These are phyloP conservation scores for Colletotrichum paranaense DNA, from an alignment of 2,329 filamentous ascomycete species.

Conservation along the genomic window DNA sequence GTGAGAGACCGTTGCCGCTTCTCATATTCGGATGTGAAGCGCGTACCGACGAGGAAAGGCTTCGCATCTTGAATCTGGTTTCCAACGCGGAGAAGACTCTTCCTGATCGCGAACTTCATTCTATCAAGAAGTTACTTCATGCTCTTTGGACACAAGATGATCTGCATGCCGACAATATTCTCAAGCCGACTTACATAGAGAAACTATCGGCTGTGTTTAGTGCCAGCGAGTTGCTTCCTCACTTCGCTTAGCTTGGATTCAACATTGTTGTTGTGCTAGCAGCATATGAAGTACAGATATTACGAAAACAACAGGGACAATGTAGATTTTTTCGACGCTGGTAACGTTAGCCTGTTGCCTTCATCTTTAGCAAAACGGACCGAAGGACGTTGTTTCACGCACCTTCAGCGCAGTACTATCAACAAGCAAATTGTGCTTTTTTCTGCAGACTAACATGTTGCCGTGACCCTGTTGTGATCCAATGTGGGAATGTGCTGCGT, in stretches of 20 bases:
- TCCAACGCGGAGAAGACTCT: conserved; percentile 37
- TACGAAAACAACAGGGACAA: too few relatives aligned
- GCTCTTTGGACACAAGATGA: conserved; percentile 50
- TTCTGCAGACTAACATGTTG: too few relatives aligned
- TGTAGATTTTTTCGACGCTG: too few relatives aligned
- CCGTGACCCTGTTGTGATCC: background rate
- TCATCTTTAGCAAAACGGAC: too few relatives aligned
- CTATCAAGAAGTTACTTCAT: conserved; percentile 40
- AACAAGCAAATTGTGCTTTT: too few relatives aligned
- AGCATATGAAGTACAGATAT: too few relatives aligned
- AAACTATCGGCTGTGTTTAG: conserved; percentile 32
- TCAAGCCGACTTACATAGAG: conserved; percentile 29
- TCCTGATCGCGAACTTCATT: conserved; percentile 37
- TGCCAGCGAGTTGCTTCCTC: conserved; percentile 35
- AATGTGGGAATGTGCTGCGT: background rate
- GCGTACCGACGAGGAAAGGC: conserved; percentile 36
- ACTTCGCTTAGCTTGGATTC: conserved; percentile 41
- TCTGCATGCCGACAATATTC: conserved; percentile 36
- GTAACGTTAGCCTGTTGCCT: too few relatives aligned
- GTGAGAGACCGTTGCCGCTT: conserved; percentile 39
- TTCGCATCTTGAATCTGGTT: conserved; percentile 40
- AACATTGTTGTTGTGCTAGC: background rate
- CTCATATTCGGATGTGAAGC: conserved; percentile 42
- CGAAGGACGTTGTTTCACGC: too few relatives aligned
- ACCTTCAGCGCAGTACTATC: too few relatives aligned